Conservation (phyloP, 2,329 filamentous ascomycete species). For the Fusarium sp. region DNA sequence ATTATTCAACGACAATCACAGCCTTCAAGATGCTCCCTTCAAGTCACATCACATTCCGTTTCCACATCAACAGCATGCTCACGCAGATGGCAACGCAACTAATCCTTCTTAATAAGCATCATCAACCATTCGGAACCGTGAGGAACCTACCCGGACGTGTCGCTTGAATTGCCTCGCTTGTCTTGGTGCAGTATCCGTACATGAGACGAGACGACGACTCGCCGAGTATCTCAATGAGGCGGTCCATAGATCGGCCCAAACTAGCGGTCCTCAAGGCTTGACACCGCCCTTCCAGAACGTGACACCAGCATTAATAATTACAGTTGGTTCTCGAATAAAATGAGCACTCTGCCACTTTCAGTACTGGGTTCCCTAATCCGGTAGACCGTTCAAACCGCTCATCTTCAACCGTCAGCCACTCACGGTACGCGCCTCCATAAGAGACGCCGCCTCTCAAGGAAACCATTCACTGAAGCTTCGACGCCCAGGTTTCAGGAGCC, state of each 20-base stretch:
- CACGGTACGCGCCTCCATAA: not conserved
- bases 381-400: slow-evolving; percentile 15
- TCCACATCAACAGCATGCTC: slow-evolving; percentile 29
- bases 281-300: slow-evolving; percentile 38
- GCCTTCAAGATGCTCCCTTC: slow-evolving; percentile 11
- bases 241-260: slow-evolving; percentile 19
- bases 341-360: not conserved
- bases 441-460: slow-evolving; percentile 4
- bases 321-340: not conserved
- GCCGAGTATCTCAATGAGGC: slow-evolving; percentile 13
- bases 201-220: not conserved
- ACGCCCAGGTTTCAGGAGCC: slow-evolving; percentile 14
- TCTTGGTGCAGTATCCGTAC: not conserved
- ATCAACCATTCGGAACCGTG: not conserved
- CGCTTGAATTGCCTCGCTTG: slow-evolving; percentile 8
- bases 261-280: slow-evolving; percentile 8
- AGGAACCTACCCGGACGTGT: not conserved
- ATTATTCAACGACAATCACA: slow-evolving; percentile 10
- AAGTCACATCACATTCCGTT: slow-evolving; percentile 28
- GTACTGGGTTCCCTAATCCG: slow-evolving; percentile 25
- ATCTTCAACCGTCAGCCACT: slow-evolving; percentile 16
- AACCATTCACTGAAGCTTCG: slow-evolving; percentile 1
- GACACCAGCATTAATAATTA: not conserved
- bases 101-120: slow-evolving; percentile 4
- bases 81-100: not conserved